Evolutionary conservation across 257 asterid genomes (phyloP).

Genomic region (Handroanthus guayacan): DNA sequence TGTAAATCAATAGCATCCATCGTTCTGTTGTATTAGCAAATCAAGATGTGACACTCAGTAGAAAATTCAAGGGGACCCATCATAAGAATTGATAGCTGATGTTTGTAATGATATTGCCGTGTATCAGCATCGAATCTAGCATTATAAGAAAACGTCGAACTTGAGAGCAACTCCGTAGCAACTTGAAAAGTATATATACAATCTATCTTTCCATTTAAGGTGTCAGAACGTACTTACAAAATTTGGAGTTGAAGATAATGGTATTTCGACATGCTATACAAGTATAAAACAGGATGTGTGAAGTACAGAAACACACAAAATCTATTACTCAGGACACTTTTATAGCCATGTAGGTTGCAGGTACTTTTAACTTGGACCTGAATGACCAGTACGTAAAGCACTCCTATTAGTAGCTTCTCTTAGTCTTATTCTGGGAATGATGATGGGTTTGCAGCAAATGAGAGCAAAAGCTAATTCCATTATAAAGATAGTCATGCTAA

Average conservation of each 20-base stretch:
- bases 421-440: constrained; percentile 62
- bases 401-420: constrained; percentile 38
- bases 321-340: neutral
- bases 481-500: constrained; percentile 62
- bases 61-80: neutral
- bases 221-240: constrained; percentile 11
- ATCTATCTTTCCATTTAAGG: neutral
- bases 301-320: neutral
- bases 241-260: neutral
- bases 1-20: neutral
- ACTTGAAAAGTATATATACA: constrained; percentile 19
- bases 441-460: constrained; percentile 64
- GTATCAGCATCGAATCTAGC: neutral
- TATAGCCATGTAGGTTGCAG: neutral
- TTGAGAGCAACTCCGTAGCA: neutral
- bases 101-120: neutral
- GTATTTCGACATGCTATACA: constrained; percentile 11
- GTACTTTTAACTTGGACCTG: constrained; percentile 33
- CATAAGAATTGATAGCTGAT: neutral
- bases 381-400: constrained; percentile 34
- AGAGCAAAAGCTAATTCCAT: constrained; percentile 61
- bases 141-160: neutral
- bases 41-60: neutral
- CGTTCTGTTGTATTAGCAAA: neutral
- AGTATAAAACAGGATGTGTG: constrained; percentile 4